Evolutionary conservation across 208 protist species (phyloP).

Genomic region (Crithidia acanthocephali): DNA sequence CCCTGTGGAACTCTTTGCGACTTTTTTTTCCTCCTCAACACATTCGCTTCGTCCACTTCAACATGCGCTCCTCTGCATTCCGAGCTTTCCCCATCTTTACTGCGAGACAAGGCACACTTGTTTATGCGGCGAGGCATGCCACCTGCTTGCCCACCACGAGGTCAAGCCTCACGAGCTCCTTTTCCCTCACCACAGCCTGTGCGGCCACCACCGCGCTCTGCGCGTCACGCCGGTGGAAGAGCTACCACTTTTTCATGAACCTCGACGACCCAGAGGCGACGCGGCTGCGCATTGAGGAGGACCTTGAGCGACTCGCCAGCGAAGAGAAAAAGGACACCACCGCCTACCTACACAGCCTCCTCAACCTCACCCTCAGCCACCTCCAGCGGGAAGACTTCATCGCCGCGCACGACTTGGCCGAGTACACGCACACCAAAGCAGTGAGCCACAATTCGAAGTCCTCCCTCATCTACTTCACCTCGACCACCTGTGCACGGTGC

Average conservation of each 20-base stretch:
- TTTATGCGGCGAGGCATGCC: too few species aligned
- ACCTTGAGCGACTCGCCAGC: slow-evolving; percentile 50
- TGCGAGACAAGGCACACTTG: too few species aligned
- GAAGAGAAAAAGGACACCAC: slow-evolving; percentile 57
- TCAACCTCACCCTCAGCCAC: slow-evolving; percentile 74
- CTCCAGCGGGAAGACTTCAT: slow-evolving; percentile 74
- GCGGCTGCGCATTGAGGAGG: slow-evolving; percentile 63
- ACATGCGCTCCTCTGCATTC: too few species aligned
- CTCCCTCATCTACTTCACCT: slow-evolving; percentile 73
- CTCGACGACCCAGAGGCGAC: slow-evolving; percentile 77
- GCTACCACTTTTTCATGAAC: slow-evolving; percentile 84
- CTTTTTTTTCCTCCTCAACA: too few species aligned
- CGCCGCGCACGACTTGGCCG: slow-evolving; percentile 53
- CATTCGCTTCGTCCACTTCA: too few species aligned
- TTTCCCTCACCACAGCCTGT: too few species aligned
- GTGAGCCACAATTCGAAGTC: slow-evolving; percentile 46
- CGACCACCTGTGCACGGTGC: slow-evolving; percentile 61
- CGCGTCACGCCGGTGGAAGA: slow-evolving; percentile 35
- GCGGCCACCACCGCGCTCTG: not conserved
- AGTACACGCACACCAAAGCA: slow-evolving; percentile 63
- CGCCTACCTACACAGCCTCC: slow-evolving; percentile 67
- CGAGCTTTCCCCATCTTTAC: too few species aligned
- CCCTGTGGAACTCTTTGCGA: too few species aligned
- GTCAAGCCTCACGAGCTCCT: too few species aligned
- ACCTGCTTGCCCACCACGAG: too few species aligned